These are phyloP conservation scores for Eucalyptus microcorys DNA, from an alignment of 345 rosid genomes.

Conservation along the genomic window DNA sequence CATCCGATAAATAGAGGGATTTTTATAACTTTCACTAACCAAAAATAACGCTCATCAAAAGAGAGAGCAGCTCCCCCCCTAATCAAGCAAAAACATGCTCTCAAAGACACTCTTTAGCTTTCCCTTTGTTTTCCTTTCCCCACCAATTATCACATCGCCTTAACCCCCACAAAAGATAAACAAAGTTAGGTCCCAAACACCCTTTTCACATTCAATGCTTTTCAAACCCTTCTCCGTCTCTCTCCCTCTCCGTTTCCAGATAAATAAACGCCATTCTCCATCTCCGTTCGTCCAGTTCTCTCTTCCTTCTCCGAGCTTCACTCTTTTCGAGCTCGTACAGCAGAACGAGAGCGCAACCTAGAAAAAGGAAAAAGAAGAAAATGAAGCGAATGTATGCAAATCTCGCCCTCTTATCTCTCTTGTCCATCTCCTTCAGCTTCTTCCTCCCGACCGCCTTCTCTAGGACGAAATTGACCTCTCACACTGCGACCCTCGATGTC, in stretches of 20 bases:
- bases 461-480: neutral
- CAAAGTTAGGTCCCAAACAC: neutral
- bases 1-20: neutral
- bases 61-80: neutral
- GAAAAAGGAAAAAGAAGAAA: no score
- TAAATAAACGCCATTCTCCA: neutral
- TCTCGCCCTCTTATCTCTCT: neutral
- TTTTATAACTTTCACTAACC: neutral
- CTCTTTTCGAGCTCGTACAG: neutral
- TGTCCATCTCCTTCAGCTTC: neutral
- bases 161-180: neutral
- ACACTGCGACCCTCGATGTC: neutral
- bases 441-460: neutral
- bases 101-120: neutral
- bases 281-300: neutral
- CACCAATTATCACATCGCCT: neutral
- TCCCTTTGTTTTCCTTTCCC: neutral
- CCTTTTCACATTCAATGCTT: neutral
- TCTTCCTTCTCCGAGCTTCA: neutral
- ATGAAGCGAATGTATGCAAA: neutral
- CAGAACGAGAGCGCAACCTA: neutral
- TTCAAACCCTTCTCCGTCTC: neutral
- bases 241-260: neutral
- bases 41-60: neutral
- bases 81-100: neutral